Conservation (phyloP, 2,329 filamentous ascomycete genomes). For the Ramichloridium luteum region DNA sequence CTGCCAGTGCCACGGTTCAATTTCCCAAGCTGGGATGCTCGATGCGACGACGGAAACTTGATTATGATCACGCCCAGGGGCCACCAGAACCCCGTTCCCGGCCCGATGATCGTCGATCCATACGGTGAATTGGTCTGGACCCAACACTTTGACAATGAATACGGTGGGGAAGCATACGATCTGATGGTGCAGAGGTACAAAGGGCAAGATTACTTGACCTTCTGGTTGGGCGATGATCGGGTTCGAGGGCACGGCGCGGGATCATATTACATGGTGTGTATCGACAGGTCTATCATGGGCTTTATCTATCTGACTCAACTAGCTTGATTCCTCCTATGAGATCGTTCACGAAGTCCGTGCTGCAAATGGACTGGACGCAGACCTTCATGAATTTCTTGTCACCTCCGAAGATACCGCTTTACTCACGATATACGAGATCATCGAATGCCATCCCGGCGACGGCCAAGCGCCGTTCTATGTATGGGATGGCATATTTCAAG, state of each 20-base stretch:
- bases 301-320: constrained; percentile 4
- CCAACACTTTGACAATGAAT: constrained; percentile 22
- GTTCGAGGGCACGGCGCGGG: constrained; percentile 25
- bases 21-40: constrained; percentile 17
- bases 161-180: constrained; percentile 25
- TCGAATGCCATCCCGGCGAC: constrained; percentile 14
- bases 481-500: constrained; percentile 35
- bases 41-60: constrained; percentile 19
- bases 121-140: constrained; percentile 22
- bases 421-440: constrained; percentile 30
- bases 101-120: constrained; percentile 23
- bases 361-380: constrained; percentile 23
- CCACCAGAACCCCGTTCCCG: constrained; percentile 19
- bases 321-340: constrained; percentile 29
- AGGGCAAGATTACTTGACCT: constrained; percentile 27
- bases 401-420: constrained; percentile 32
- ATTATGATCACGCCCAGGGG: constrained; percentile 25
- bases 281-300: background rate
- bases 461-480: constrained; percentile 20
- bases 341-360: constrained; percentile 30
- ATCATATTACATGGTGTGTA: constrained; percentile 23
- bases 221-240: constrained; percentile 28
- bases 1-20: constrained; percentile 18
- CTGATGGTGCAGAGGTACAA: constrained; percentile 25
- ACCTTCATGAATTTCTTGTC: constrained; percentile 35